Conservation (phyloP, 805 yeast species). For the Schizosaccharomyces osmophilus region DNA sequence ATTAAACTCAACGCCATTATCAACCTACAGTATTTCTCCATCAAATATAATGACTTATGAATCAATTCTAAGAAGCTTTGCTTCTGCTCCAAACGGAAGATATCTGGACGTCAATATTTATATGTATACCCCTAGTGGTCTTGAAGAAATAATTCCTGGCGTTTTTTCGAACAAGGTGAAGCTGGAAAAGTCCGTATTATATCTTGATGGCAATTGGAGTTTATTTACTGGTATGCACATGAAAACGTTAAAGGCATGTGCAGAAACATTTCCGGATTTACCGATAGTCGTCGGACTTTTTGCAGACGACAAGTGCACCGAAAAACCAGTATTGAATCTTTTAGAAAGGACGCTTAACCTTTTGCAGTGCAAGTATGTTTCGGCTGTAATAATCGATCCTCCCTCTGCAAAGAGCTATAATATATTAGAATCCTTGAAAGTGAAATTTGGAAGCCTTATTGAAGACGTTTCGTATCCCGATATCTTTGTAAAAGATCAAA, state of each 20-base stretch:
- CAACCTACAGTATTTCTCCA: not conserved
- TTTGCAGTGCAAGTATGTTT: constrained; percentile 38
- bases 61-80: not conserved
- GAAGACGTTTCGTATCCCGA: not conserved
- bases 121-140: not conserved
- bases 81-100: not conserved
- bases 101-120: not conserved
- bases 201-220: constrained; percentile 72
- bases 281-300: not conserved
- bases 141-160: not conserved
- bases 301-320: constrained; percentile 24
- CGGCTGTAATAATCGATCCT: constrained; percentile 44
- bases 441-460: not conserved
- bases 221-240: constrained; percentile 86
- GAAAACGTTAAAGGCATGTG: constrained; percentile 13
- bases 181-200: constrained; percentile 16
- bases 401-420: constrained; percentile 35
- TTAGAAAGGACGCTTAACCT: constrained; percentile 72
- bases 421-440: constrained; percentile 7
- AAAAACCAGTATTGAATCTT: constrained; percentile 66
- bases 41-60: not conserved
- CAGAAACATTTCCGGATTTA: not conserved
- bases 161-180: not conserved
- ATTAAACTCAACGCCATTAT: constrained; percentile 16
- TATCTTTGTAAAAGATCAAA: not conserved